Percentiles rank a stretch among this genome's conserved stretches.
These are phyloP conservation scores for Avena insularis DNA, from an alignment of 176 grass and related monocot species.

Conservation along the genomic window DNA sequence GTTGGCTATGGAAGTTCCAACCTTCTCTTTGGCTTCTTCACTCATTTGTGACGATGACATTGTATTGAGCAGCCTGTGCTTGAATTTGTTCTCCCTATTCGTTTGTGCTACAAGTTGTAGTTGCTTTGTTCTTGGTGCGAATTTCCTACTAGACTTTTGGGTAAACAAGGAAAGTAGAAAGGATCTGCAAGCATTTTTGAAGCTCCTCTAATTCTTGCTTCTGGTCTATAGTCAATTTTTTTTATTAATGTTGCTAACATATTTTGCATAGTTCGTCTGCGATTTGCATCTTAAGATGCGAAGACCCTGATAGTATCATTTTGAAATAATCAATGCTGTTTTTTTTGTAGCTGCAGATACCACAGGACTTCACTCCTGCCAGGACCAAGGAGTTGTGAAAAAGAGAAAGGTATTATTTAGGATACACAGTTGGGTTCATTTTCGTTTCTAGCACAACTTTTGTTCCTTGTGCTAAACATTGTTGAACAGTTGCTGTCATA, in stretches of 20 bases:
- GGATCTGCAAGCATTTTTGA: slow-evolving; percentile 18
- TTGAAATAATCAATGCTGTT: slow-evolving; percentile 21
- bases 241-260: slow-evolving; percentile 35
- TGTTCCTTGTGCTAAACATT: not conserved
- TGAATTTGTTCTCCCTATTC: slow-evolving; percentile 24
- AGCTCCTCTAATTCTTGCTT: not conserved
- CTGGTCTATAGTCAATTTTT: slow-evolving; percentile 22
- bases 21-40: not conserved
- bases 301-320: not conserved
- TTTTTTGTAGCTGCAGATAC: slow-evolving; percentile 44
- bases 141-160: slow-evolving; percentile 22
- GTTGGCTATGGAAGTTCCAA: slow-evolving; percentile 11
- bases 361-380: slow-evolving; percentile 36
- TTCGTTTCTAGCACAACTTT: slow-evolving; percentile 1
- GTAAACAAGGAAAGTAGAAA: slow-evolving; percentile 14
- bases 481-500: not conserved
- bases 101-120: not conserved
- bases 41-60: slow-evolving; percentile 4
- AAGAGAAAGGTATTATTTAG: slow-evolving; percentile 83
- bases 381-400: slow-evolving; percentile 55
- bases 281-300: slow-evolving; percentile 9
- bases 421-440: slow-evolving; percentile 7
- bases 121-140: slow-evolving; percentile 26
- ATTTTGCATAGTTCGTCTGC: not conserved
- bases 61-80: slow-evolving; percentile 9